A percentile compares a stretch with the other conserved stretches of the same genome.
Conservation (phyloP, 2,329 filamentous ascomycete species). For the Cercospora zeina region DNA sequence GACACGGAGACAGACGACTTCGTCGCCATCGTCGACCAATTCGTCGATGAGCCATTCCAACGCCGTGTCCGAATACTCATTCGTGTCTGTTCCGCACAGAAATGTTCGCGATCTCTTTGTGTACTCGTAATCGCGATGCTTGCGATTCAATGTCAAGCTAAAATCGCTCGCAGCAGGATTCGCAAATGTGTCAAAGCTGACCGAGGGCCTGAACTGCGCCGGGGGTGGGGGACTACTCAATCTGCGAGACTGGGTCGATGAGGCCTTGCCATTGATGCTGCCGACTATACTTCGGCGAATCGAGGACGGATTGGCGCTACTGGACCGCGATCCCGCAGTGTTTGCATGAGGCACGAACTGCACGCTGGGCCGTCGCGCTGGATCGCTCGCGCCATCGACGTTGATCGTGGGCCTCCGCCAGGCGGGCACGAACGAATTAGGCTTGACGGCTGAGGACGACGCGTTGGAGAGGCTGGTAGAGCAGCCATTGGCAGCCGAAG, state of each 20-base stretch:
- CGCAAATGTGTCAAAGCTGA: constrained; percentile 74
- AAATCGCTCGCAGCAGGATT: constrained; percentile 67
- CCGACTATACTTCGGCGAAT: constrained; percentile 22
- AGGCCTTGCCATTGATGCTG: constrained; percentile 16
- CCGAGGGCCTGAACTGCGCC: constrained; percentile 63
- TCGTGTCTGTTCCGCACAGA: constrained; percentile 86
- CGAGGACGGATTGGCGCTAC: constrained; percentile 34
- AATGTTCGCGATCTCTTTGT: constrained; percentile 82
- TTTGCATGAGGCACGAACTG: constrained; percentile 41
- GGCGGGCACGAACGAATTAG: constrained; percentile 34
- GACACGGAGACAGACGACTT: constrained; percentile 86
- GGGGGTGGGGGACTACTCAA: constrained; percentile 40
- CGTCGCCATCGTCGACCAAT: constrained; percentile 88
- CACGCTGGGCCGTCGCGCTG: constrained; percentile 39
- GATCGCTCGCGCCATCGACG: constrained; percentile 25
- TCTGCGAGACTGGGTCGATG: constrained; percentile 25
- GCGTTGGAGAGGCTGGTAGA: constrained; percentile 16
- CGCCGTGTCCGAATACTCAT: constrained; percentile 88
- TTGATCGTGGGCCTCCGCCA: constrained; percentile 39
- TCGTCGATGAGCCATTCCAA: constrained; percentile 91
- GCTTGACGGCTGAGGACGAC: constrained; percentile 15
- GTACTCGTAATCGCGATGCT: constrained; percentile 82
- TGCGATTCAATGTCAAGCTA: constrained; percentile 79
- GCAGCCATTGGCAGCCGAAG: background rate
- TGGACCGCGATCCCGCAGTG: constrained; percentile 35